Percentiles rank a stretch among this genome's conserved stretches.
phyloP scores from a whole-genome alignment of 1,284 basidiomycete genomes.

The Pyrrhoderma lamaoense region DNA sequence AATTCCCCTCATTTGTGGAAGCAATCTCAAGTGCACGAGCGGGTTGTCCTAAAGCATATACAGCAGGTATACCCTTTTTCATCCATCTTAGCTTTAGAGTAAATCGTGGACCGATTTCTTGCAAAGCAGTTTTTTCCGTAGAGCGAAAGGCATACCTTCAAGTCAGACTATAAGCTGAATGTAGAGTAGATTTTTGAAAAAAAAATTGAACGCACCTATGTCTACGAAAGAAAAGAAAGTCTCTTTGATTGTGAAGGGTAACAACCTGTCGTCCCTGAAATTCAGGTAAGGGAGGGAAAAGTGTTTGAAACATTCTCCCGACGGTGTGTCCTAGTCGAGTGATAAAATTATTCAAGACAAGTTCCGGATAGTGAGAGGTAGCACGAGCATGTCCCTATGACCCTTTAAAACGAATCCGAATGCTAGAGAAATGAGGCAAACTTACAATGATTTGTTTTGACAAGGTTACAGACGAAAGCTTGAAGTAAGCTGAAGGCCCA shows the following conservation, averaged over 20 bases:
- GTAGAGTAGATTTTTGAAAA: constrained; percentile 4
- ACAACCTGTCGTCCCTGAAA: constrained; percentile 97
- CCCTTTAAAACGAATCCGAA: not conserved
- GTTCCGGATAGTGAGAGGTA: constrained; percentile 90
- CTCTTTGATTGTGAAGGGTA: constrained; percentile 94
- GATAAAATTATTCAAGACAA: constrained; percentile 93
- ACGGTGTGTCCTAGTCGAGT: constrained; percentile 91
- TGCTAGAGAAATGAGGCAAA: constrained; percentile 12
- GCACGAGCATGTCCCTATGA: constrained; percentile 83
- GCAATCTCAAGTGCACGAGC: constrained; percentile 59
- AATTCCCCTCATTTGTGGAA: constrained; percentile 35
- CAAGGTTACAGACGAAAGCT: constrained; percentile 82
- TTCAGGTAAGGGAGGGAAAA: constrained; percentile 93
- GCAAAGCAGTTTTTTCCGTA: constrained; percentile 84
- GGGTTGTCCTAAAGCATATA: constrained; percentile 56
- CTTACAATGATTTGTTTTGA: constrained; percentile 81
- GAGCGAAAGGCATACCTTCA: constrained; percentile 87
- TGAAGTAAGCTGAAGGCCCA: constrained; percentile 96
- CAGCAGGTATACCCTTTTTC: constrained; percentile 82
- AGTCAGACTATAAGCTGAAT: too few species aligned
- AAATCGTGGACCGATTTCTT: constrained; percentile 98
- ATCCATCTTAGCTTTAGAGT: constrained; percentile 91
- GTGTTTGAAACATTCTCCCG: constrained; percentile 89
- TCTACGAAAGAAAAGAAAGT: constrained; percentile 96
- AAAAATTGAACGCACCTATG: constrained; percentile 55